phyloP scores from a whole-genome alignment of 495 filamentous ascomycete genomes.

The Monascus purpureus region DNA sequence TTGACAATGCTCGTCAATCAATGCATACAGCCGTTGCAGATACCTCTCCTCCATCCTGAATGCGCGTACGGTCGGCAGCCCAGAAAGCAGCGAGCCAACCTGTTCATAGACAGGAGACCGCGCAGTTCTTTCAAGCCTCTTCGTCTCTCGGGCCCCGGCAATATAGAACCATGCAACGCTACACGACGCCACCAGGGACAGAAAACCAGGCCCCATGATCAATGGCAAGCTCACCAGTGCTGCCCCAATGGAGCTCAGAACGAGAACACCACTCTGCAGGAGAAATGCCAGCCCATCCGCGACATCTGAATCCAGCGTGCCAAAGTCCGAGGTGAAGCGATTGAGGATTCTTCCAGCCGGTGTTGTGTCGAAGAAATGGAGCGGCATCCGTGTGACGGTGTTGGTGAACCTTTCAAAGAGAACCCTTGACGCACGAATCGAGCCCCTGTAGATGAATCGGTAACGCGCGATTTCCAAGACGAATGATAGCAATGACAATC shows the following conservation, averaged over 20 bases:
- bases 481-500: no score
- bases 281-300: conserved; percentile 45
- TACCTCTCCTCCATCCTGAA: conserved; percentile 53
- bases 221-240: conserved; percentile 19
- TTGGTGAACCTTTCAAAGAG: conserved; percentile 52
- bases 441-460: conserved; percentile 37
- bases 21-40: conserved; percentile 47
- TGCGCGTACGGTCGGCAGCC: conserved; percentile 62
- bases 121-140: conserved; percentile 57
- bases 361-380: conserved; percentile 70
- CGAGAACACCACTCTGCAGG: conserved; percentile 38
- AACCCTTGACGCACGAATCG: conserved; percentile 45
- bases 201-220: conserved; percentile 16
- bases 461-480: no score
- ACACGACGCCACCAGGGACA: conserved; percentile 13
- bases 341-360: conserved; percentile 68
- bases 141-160: conserved; percentile 56
- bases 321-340: conserved; percentile 68
- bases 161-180: conserved; percentile 49
- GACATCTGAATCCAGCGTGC: conserved; percentile 53
- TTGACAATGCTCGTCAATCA: conserved; percentile 49
- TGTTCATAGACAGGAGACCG: conserved; percentile 69
- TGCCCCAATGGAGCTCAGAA: conserved; percentile 16
- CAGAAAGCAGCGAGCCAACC: conserved; percentile 55
- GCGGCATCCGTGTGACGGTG: conserved; percentile 52